Base-by-base conservation (phyloP, 257 asterid genomes). In the Rubia yunnanensis region DNA sequence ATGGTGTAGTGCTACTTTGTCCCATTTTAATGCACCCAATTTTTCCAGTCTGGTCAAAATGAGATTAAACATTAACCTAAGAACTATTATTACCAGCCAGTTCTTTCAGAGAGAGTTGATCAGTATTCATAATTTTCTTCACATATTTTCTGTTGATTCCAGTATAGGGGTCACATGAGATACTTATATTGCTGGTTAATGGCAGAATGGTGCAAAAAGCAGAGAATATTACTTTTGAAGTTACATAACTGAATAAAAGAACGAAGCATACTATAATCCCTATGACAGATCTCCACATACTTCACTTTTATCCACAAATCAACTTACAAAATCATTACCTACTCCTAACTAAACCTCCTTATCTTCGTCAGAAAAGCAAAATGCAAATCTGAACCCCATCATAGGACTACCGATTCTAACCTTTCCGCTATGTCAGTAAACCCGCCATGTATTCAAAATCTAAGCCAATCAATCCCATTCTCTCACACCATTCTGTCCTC, bases 21-120 rank as follows among this genome's bases (percentile, higher is more conserved):
- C 62, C 98, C 96, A 86, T 39, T 86, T 79, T 20, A 91, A 81
- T 6, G 89, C 98, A 49, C 96, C 98, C 72, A 91, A 71, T 67
- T 86, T 86, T 63, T 84, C 86, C 71, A 91, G 80, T 57, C 98
- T 91, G 80, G 79, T 78, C 54, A 72, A 71, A 20, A 23, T 30
- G 22, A 56, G 30, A 17, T 31, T 5, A 36, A 63, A 52, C 60
- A 32, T 53, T 67, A 39, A 20, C 53, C 64, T 54, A 62, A 27
- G 32, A 10, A 28, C 60, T 22, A 48, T 27, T 1, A 36, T 27
- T 4, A 54, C 13, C 44, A 34, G 26, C 35, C 39, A 44, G 10
- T 18, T 48, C 11, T 31, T 10, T 65, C 23, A 46, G 7, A 6
- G 7, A 10, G 5, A 26, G 31, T 15, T 32, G 23, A 20, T 31